Base-by-base conservation (phyloP, 148 eudicot genomes). In the Simmondsia chinensis region DNA sequence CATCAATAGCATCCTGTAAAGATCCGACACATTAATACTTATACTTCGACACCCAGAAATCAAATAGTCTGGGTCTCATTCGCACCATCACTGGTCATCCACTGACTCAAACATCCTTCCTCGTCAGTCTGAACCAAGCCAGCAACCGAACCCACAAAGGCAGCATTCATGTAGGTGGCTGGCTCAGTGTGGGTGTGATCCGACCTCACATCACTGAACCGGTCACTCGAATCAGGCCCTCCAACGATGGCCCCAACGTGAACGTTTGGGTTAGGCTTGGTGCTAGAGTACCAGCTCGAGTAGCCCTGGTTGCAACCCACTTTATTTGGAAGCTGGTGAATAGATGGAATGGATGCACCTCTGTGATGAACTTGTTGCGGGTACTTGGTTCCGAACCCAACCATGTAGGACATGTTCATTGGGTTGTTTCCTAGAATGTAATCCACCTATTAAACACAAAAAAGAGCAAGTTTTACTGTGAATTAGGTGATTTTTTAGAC, bases 371-470 rank as follows among this genome's bases (percentile, higher is more conserved):
- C 3, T 27, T 81, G 80, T 18, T 31, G 45, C 3, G 97, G 93
- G 52, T 66, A 79, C 34, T 73, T 81, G 55, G 33, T 62, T 8
- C 93, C 95, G 41, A 61, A 78, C 1, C 93, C 97, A 20, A 76
- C 97, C 95, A 89, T 81, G 71, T 89, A 89, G 26, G 94, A 74
- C 69, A 86, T 85, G 5, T 69, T 62, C 74, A 62, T 43, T 0
- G 97, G 97, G 54, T 91, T 91, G 56, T 60, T 56, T 46, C 97
- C 97, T 26, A 91, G 66, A 45, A 88, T 83, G 54, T 85, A 91
- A 61, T 89, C 82, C 57, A 82, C 89, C 97, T 88, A 57, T n/a
- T n/a, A n/a, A n/a, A n/a, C 21, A 48, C 1, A 39, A 19, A 22
- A 17, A 35, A 26, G 26, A 5, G n/a, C 31, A 14, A 18, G n/a